Evolutionary conservation across 2,329 filamentous ascomycete species (phyloP), one percentile per base, ranked within the genome.

Genomic region (Venturia carpophila): DNA sequence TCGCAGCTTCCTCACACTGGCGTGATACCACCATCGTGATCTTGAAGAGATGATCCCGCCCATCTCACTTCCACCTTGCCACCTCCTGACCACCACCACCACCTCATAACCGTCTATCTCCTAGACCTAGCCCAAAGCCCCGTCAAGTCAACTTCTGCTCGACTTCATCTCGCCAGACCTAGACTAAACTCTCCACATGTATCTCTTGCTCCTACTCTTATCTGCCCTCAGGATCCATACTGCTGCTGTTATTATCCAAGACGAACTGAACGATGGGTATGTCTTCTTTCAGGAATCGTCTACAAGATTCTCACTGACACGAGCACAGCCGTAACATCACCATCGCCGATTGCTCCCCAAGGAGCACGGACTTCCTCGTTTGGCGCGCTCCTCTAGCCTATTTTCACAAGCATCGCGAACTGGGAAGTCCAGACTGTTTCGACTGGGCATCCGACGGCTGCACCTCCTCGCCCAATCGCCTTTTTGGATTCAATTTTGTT

Each of bases 401-500:
- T 15, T 58, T 58, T 10, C 30, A 34, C 34, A 61, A 61, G 15
- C 60, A 61, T 24, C 60, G 60, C 7, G 37, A 42, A 27, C 13
- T 27, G 5, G 37, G n/a, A 11, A 30, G n/a, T 5, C 60, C 60
- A 9, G 21, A 42, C 11, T 61, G 60, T 19, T 45, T 42, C n/a
- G 39, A 61, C 21, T 61, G 60, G 47, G 6, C 55, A 13, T 65
- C 64, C 37, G 58, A 65, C 58, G 56, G 56, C 56, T 65, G 64
- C 42, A 27, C 64, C 15, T 42, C 37, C 19, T 43, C 63, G 5
- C 66, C 66, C 4, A 61, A 67, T 39, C 62, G 58, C 21, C 45
- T 49, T 6, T 52, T 66, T 60, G 60, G 60, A 39, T 67, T 58
- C 42, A 19, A 60, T n/a, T 67, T 67, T 52, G 5, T 19, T n/a